A percentile compares a stretch with the other conserved stretches of the same genome.
These are phyloP conservation scores for Penicillium hesseltinei DNA, from an alignment of 2,329 filamentous ascomycete genomes.

Conservation along the genomic window DNA sequence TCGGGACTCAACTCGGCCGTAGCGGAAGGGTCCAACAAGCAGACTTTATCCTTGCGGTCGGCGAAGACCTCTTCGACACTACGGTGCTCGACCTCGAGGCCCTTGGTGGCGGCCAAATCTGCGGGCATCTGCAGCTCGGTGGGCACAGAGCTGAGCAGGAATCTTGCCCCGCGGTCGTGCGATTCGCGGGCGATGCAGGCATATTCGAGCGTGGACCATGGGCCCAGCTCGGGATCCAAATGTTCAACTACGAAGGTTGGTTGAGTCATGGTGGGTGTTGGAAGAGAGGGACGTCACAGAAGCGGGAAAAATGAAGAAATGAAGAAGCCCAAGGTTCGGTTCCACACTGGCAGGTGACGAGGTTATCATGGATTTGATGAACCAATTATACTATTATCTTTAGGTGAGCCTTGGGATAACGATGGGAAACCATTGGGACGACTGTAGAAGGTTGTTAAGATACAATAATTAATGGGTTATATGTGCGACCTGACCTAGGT, in stretches of 20 bases:
- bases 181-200: constrained; percentile 81
- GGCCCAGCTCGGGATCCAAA: constrained; percentile 88
- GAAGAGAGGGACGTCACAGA: neutral
- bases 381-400: neutral
- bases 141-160: constrained; percentile 81
- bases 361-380: neutral
- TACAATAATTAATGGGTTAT: neutral
- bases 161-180: constrained; percentile 61
- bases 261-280: constrained; percentile 1
- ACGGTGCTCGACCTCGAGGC: constrained; percentile 68
- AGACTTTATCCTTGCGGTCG: constrained; percentile 71
- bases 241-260: constrained; percentile 89
- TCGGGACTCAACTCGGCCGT: constrained; percentile 76
- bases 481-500: neutral
- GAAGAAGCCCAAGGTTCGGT: constrained; percentile 5
- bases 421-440: neutral
- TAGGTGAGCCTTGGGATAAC: neutral
- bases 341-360: neutral
- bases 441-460: neutral
- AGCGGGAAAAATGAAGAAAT: neutral
- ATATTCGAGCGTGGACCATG: constrained; percentile 95
- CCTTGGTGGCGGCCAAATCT: constrained; percentile 59
- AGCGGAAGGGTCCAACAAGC: constrained; percentile 84
- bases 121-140: constrained; percentile 59
- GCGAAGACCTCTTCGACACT: constrained; percentile 82